Percentiles rank a stretch among this genome's conserved stretches.
Evolutionary conservation across 768 basidiomycete species (phyloP).

Genomic region (Wakefieldia striispora): DNA sequence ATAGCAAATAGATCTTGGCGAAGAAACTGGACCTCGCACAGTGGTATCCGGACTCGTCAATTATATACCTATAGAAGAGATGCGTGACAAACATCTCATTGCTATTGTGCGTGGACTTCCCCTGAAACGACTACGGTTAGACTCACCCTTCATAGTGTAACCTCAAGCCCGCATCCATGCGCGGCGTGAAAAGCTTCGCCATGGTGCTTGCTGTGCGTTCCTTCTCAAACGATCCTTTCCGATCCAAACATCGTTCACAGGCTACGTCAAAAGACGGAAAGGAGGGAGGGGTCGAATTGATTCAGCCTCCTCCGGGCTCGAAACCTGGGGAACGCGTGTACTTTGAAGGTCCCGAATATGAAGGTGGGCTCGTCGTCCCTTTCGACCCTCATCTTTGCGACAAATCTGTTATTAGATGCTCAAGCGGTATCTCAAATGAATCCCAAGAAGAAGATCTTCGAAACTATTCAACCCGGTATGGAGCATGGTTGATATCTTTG

Average conservation of each 20-base stretch:
- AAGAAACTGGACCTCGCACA: conserved; percentile 91
- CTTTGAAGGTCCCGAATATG: conserved; percentile 89
- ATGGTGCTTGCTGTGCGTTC: conserved; percentile 89
- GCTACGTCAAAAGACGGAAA: conserved; percentile 89
- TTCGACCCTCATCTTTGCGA: not conserved
- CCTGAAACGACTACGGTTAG: not conserved
- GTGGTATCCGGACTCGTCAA: conserved; percentile 97
- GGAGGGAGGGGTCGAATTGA: conserved; percentile 87
- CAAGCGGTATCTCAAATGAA: conserved; percentile 83
- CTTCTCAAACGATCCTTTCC: not conserved
- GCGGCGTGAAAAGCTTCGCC: conserved; percentile 95
- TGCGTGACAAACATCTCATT: conserved; percentile 79
- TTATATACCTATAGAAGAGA: conserved; percentile 93
- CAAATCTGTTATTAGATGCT: conserved; percentile 39
- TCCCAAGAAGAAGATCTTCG: conserved; percentile 99
- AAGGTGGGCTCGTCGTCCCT: conserved; percentile 47
- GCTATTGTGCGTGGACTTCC: conserved; percentile 59
- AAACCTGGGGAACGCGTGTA: conserved; percentile 93
- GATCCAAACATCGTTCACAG: conserved; percentile 36
- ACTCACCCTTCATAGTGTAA: conserved; percentile 59
- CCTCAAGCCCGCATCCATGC: conserved; percentile 94
- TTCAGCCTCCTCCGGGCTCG: conserved; percentile 80
- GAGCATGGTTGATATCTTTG: not conserved
- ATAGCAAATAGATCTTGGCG: conserved; percentile 94
- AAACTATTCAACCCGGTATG: conserved; percentile 88